Percentiles rank a stretch among this genome's conserved stretches.
phyloP scores from a whole-genome alignment of 306 rosid species.

The Bauhinia variegata region DNA sequence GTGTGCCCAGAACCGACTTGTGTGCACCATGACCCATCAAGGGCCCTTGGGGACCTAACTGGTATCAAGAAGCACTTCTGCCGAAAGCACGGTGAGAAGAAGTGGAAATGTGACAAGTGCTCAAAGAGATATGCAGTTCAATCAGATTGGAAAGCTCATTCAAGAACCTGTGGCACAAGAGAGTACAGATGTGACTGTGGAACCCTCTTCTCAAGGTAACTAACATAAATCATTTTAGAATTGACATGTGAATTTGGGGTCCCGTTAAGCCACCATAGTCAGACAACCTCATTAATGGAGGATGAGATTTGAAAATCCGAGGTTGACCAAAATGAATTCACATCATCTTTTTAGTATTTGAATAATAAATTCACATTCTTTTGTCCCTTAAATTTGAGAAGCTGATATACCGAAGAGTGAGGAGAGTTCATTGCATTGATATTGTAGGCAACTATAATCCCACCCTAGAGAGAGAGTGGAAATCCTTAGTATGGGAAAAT shows the following conservation, averaged over 20 bases:
- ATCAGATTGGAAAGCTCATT: constrained; percentile 98
- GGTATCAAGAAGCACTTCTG: constrained; percentile 96
- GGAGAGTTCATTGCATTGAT: constrained; percentile 16
- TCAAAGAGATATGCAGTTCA: constrained; percentile 93
- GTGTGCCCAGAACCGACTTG: constrained; percentile 88
- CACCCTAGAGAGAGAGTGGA: constrained; percentile 22
- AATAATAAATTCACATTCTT: constrained; percentile 24
- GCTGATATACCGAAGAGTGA: neutral
- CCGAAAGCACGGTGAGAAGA: constrained; percentile 97
- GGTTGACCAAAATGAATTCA: constrained; percentile 12
- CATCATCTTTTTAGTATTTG: neutral
- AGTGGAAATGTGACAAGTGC: constrained; percentile 98
- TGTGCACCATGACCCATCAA: constrained; percentile 89
- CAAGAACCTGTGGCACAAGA: constrained; percentile 92
- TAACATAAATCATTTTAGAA: constrained; percentile 23
- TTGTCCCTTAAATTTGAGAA: constrained; percentile 14
- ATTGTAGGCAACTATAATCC: constrained; percentile 9
- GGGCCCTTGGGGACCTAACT: constrained; percentile 92
- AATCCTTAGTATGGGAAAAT: neutral
- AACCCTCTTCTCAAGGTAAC: constrained; percentile 97
- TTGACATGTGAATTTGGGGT: neutral
- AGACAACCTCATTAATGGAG: constrained; percentile 28
- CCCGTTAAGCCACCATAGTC: constrained; percentile 11
- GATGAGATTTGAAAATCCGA: constrained; percentile 31
- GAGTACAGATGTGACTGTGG: constrained; percentile 99